A percentile compares a stretch with the other conserved stretches of the same genome.
phyloP scores from a whole-genome alignment of 73 alveolate genomes.

The Tetrahymena borealis region DNA sequence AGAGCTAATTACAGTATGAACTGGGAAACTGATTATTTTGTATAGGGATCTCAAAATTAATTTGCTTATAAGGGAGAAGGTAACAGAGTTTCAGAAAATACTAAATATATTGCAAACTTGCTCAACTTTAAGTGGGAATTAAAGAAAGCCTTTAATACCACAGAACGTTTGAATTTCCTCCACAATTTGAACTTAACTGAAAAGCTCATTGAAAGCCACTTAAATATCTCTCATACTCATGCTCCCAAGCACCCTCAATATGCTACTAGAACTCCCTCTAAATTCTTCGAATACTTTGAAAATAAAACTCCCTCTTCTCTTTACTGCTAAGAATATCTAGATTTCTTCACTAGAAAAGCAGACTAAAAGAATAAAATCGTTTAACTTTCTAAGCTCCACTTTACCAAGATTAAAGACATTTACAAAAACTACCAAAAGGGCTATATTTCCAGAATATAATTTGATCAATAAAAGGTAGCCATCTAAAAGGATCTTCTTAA shows the following conservation, averaged over 20 bases:
- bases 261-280: neutral
- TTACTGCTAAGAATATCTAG: neutral
- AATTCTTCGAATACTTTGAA: neutral
- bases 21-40: neutral
- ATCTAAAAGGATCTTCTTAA: neutral
- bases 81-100: neutral
- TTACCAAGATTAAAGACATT: neutral
- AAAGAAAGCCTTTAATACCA: neutral
- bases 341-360: neutral
- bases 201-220: neutral
- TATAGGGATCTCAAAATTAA: neutral
- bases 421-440: neutral
- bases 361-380: neutral
- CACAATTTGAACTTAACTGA: neutral
- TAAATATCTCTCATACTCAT: neutral
- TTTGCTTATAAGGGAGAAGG: neutral
- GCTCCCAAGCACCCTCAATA: neutral
- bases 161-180: neutral
- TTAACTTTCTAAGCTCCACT: neutral
- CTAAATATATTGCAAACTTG: neutral
- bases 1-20: neutral
- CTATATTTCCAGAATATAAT: neutral
- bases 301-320: neutral
- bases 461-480: neutral
- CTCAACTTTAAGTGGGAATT: neutral